Base-by-base conservation (phyloP, 306 rosid species). In the Cyclanthera cordifolia region DNA sequence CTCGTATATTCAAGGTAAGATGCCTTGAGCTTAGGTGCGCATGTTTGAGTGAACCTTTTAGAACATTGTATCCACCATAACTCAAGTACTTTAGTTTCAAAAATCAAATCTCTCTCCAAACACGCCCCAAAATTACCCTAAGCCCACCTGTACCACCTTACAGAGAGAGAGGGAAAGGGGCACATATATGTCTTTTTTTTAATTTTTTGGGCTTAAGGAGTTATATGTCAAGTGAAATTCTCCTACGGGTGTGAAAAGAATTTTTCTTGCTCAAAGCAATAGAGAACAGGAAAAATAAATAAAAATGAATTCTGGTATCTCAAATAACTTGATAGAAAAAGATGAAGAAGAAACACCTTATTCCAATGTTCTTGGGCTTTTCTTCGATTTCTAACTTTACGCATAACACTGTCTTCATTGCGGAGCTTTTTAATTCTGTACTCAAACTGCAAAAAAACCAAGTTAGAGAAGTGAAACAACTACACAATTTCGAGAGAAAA, bases 361-460 rank as follows among this genome's bases (percentile, higher is more conserved):
- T 79, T 84, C 99, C 99, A 94, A 74, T 45, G 88, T 0, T 88
- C 88, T 80, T 81, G 86, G 67, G 99, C 95, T 80, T 90, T 94
- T 63, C 79, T 81, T 59, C 84, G 88, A 67, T 79, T 88, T 74
- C 95, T 88, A 81, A 94, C 78, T 53, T 74, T 78, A 64, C 84
- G 91, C 84, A 94, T 27, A 57, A 74, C 28, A 68, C 72, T 73
- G 77, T 94, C 99, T 79, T 94, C 99, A 64, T 82, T 82, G 69
- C 99, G 85, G 71, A 94, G 81, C 73, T 53, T 94, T 79, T 94
- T 88, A 9, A 94, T 73, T 83, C 99, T 83, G 75, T 76, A 85
- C 77, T 94, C 99, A 25, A 87, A 83, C 99, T 90, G 70, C 68
- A 82, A 69, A 77, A 77, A 63, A 11, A 69, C 43, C 70, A 51